phyloP scores from a whole-genome alignment of 2,329 filamentous ascomycete genomes.

The Cordyceps cicadae region DNA sequence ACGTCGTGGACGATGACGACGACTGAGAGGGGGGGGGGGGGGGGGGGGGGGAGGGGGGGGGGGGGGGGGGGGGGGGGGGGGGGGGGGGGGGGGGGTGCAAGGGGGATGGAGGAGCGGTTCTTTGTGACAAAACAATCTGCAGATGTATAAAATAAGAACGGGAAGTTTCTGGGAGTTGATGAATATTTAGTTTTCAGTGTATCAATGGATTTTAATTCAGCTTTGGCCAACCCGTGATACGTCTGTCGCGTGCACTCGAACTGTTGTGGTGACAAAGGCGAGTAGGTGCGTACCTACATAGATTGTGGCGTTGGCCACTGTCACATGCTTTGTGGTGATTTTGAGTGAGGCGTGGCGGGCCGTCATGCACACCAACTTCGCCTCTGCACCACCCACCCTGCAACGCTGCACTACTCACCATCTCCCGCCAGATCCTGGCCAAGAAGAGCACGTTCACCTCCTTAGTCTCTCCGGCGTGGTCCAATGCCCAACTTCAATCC shows the following conservation, averaged over 20 bases:
- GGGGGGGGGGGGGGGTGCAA: too few species aligned
- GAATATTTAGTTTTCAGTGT: background rate
- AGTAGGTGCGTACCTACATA: too few species aligned
- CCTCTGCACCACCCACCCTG: background rate
- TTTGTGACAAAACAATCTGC: conserved; percentile 3
- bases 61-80: too few species aligned
- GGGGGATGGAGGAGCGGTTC: conserved; percentile 3
- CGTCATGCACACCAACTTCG: conserved; percentile 1
- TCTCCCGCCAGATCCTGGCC: background rate
- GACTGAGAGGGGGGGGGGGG: conserved; percentile 33
- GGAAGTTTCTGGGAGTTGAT: conserved; percentile 16
- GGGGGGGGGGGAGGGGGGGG: too few species aligned
- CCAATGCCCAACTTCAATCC: conserved; percentile 5
- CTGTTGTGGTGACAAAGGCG: too few species aligned
- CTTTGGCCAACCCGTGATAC: background rate
- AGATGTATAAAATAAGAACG: conserved; percentile 9
- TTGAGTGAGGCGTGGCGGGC: conserved; percentile 1
- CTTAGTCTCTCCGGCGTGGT: background rate
- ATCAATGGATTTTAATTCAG: background rate
- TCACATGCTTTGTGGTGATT: conserved; percentile 1
- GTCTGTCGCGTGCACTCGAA: background rate
- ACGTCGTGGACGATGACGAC: conserved; percentile 53
- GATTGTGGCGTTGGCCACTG: background rate
- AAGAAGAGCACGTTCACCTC: conserved; percentile 4
- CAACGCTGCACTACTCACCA: background rate